phyloP scores from a whole-genome alignment of 2,329 filamentous ascomycete species.

The Neofusicoccum laricinum region DNA sequence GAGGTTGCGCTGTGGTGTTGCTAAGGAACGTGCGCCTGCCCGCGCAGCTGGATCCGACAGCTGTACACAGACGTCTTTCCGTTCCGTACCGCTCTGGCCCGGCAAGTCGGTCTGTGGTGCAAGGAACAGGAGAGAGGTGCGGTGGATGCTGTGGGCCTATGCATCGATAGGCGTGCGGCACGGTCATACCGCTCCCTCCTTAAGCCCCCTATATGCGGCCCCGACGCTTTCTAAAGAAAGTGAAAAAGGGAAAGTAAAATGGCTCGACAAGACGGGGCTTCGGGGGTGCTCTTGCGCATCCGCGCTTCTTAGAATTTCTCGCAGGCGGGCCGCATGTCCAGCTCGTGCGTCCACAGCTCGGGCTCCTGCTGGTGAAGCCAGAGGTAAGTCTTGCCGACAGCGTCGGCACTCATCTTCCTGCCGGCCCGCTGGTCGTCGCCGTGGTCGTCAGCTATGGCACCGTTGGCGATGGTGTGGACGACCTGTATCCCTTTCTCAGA shows the following conservation, averaged over 20 bases:
- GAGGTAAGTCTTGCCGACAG: constrained; percentile 56
- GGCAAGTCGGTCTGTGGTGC: background rate
- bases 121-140: background rate
- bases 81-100: constrained; percentile 2
- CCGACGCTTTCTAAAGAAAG: background rate
- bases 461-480: constrained; percentile 59
- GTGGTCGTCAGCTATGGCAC: constrained; percentile 51
- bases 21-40: background rate
- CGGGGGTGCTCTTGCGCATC: background rate
- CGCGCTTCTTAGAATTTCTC: constrained; percentile 43
- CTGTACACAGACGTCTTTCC: background rate
- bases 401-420: constrained; percentile 58
- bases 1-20: background rate
- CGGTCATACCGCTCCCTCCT: background rate
- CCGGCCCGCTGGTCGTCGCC: constrained; percentile 48
- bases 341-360: constrained; percentile 52
- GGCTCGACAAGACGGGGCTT: background rate
- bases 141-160: background rate
- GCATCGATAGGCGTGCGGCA: background rate
- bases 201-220: background rate
- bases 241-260: background rate
- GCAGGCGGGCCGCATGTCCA: constrained; percentile 50
- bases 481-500: constrained; percentile 57
- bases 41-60: background rate
- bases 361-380: constrained; percentile 49